phyloP scores from a whole-genome alignment of 2,329 filamentous ascomycete genomes.

The Rhynchosporium agropyri region DNA sequence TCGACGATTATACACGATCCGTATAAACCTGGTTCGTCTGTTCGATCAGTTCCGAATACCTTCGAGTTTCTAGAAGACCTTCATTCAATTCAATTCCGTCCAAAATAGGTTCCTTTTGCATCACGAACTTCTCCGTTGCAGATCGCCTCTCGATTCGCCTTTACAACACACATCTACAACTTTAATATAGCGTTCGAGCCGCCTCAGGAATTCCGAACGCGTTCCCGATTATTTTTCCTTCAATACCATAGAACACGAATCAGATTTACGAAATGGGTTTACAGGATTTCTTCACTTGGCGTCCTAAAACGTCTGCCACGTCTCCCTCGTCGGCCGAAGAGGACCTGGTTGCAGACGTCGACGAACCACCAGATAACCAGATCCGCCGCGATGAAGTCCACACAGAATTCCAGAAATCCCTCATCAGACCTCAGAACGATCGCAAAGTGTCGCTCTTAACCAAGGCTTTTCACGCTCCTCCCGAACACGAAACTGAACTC shows the following conservation, averaged over 20 bases:
- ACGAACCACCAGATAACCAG: conserved; percentile 78
- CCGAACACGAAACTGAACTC: conserved; percentile 63
- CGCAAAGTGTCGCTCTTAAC: conserved; percentile 84
- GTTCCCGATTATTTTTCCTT: not conserved
- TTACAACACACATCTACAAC: conserved; percentile 15
- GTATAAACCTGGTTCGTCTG: conserved; percentile 18
- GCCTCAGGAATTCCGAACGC: not conserved
- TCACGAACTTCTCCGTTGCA: conserved; percentile 21
- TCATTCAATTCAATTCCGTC: conserved; percentile 3
- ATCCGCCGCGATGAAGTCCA: conserved; percentile 23
- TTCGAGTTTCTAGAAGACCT: conserved; percentile 19
- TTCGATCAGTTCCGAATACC: conserved; percentile 17
- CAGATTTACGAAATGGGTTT: conserved; percentile 36
- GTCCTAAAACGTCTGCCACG: conserved; percentile 45
- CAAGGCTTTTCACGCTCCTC: conserved; percentile 72
- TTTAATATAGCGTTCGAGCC: conserved; percentile 22
- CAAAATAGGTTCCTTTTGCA: conserved; percentile 18
- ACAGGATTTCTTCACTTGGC: conserved; percentile 50
- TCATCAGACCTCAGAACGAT: conserved; percentile 52
- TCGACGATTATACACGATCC: conserved; percentile 22
- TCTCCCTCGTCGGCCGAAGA: conserved; percentile 50
- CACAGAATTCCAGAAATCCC: conserved; percentile 41
- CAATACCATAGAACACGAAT: conserved; percentile 26
- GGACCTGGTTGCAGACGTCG: conserved; percentile 74
- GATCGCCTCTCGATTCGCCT: conserved; percentile 20